phyloP scores from a whole-genome alignment of 495 filamentous ascomycete species.

The Talaromyces trachyspermus region DNA sequence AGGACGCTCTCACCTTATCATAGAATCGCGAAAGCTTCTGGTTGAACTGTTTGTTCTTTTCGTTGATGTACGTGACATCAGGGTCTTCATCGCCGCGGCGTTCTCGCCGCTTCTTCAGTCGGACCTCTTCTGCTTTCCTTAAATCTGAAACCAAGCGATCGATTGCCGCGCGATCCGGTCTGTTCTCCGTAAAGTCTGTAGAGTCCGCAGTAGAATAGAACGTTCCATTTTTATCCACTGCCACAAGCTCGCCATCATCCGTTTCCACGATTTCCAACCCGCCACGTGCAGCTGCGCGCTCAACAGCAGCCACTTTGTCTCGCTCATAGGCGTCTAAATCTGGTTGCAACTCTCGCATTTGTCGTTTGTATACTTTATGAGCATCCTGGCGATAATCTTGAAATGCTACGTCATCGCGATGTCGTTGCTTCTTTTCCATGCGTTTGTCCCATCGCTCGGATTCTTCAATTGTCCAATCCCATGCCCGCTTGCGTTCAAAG shows the following conservation, averaged over 20 bases:
- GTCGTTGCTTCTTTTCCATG: constrained; percentile 74
- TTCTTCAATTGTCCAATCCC: constrained; percentile 97
- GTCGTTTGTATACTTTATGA: constrained; percentile 87
- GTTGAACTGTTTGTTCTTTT: constrained; percentile 99
- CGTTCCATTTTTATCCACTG: constrained; percentile 79
- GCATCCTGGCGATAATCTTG: constrained; percentile 82
- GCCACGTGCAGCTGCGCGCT: constrained; percentile 71
- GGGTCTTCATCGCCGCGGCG: constrained; percentile 67
- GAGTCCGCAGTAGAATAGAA: constrained; percentile 86
- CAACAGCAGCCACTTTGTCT: constrained; percentile 75
- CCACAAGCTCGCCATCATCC: constrained; percentile 87
- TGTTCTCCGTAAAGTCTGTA: constrained; percentile 73
- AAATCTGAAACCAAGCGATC: constrained; percentile 82
- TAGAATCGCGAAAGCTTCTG: constrained; percentile 92
- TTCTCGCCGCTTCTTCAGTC: constrained; percentile 77
- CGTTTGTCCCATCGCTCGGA: constrained; percentile 88
- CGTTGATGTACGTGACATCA: constrained; percentile 98
- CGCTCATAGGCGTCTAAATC: constrained; percentile 77
- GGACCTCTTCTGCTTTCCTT: constrained; percentile 77
- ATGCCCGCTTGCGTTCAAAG: constrained; percentile 94
- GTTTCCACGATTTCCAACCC: constrained; percentile 90
- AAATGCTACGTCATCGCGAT: constrained; percentile 81
- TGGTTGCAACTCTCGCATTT: constrained; percentile 61
- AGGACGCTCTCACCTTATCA: constrained; percentile 59
- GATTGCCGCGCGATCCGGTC: constrained; percentile 82